Percentiles rank a stretch among this genome's conserved stretches.
Conservation (phyloP, 2,329 filamentous ascomycete genomes). For the Fusarium mexicanum region DNA sequence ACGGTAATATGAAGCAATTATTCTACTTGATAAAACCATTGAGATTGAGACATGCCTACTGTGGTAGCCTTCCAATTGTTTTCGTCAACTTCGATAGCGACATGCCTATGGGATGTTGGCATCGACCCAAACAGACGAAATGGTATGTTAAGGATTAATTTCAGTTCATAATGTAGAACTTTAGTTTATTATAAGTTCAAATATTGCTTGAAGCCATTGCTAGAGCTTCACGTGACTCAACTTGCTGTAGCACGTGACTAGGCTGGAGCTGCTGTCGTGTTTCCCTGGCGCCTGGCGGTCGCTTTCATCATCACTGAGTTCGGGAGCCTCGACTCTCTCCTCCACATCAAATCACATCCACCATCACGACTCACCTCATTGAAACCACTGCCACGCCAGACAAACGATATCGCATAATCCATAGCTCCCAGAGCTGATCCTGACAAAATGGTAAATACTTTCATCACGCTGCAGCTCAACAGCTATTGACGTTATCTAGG, state of each 20-base stretch:
- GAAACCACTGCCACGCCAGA: constrained; percentile 4
- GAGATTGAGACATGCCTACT: background rate
- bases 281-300: constrained; percentile 55
- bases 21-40: background rate
- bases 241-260: constrained; percentile 44
- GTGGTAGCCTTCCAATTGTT: background rate
- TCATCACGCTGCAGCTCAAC: background rate
- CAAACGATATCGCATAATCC: constrained; percentile 8
- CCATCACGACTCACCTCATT: constrained; percentile 25
- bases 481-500: constrained; percentile 58
- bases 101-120: background rate
- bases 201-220: background rate
- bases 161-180: rapidly evolving
- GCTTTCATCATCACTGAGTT: constrained; percentile 49
- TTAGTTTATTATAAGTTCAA: background rate
- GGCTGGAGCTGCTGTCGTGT: constrained; percentile 53
- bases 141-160: rapidly evolving
- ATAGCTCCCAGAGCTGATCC: constrained; percentile 45
- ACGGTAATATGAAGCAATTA: background rate
- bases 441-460: constrained; percentile 48
- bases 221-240: constrained; percentile 23
- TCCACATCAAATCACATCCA: constrained; percentile 37
- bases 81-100: background rate
- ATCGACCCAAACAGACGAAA: background rate
- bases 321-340: constrained; percentile 39